Percentiles rank a stretch among this genome's conserved stretches.
These are phyloP conservation scores for Stagonosporopsis vannaccii DNA, from an alignment of 2,329 filamentous ascomycete species.

Conservation along the genomic window DNA sequence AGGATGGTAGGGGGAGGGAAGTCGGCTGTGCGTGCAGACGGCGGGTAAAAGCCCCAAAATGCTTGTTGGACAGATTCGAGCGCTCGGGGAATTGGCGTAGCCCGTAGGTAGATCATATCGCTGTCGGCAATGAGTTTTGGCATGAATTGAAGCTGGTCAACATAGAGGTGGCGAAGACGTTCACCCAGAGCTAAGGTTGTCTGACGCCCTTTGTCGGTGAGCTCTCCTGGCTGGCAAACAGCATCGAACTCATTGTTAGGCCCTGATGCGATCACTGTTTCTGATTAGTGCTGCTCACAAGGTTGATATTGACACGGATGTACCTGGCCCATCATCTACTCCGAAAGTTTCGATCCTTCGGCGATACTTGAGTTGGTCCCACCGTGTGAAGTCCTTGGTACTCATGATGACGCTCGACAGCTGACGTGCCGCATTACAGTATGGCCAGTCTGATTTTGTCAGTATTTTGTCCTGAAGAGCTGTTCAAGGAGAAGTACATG, in stretches of 20 bases:
- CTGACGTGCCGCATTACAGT: conserved; percentile 79
- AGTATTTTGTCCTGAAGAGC: not conserved
- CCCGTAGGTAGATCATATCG: conserved; percentile 56
- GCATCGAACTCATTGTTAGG: conserved; percentile 74
- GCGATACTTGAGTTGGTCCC: conserved; percentile 68
- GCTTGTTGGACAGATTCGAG: conserved; percentile 60
- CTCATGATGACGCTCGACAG: conserved; percentile 69
- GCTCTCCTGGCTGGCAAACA: conserved; percentile 66
- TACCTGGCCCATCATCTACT: conserved; percentile 62
- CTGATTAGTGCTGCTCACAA: conserved; percentile 9
- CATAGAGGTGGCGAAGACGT: conserved; percentile 58
- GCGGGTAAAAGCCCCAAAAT: conserved; percentile 58
- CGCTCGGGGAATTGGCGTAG: conserved; percentile 59
- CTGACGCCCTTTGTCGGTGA: conserved; percentile 59
- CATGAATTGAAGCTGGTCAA: conserved; percentile 59
- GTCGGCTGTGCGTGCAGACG: conserved; percentile 50
- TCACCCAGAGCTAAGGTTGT: conserved; percentile 59
- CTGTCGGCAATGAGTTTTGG: conserved; percentile 52
- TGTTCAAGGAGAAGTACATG: conserved; percentile 34
- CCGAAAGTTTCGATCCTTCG: conserved; percentile 86
- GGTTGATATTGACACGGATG: not conserved
- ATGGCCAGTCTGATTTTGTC: conserved; percentile 74
- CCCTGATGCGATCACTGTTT: conserved; percentile 67
- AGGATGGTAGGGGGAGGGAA: conserved; percentile 56
- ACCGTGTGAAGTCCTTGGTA: conserved; percentile 60